Evolutionary conservation across 441 rosid species (phyloP), one percentile per base, ranked within the genome.

Genomic region (Gossypium gossypioides): DNA sequence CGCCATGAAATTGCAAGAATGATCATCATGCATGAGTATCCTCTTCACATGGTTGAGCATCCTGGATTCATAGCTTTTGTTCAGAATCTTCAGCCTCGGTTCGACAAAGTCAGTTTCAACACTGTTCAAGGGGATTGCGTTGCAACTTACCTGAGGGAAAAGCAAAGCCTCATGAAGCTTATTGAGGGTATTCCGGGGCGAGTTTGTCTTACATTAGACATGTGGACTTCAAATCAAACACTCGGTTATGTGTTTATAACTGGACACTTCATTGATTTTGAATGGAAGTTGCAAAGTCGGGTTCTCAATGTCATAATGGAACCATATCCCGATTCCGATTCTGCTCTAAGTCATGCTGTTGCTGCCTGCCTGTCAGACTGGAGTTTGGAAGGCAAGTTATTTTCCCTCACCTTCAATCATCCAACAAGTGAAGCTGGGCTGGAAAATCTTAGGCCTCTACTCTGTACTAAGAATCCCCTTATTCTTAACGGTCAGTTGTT

Each of bases 1-100:
- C 96, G 91, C 10, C 89, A 83, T 42, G 88, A 93, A 84, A 88
- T 89, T 71, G 89, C 93, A 0, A 88, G 77, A 84, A 93, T 93
- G 98, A 89, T 91, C 65, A 89, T 93, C 48, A 78, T 87, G 85
- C 98, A 93, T 52, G 92, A 89, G 66, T 93, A 89, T 71, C 97
- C 94, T 37, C 93, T 93, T 63, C 97, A 91, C 79, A 93, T 93
- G 91, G 96, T 91, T 64, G 97, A 92, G 76, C 91, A 91, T 78
- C 84, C 89, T 18, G 92, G 93, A 10, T 92, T 92, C 65, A 62
- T 85, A 16, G 81, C 89, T 48, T 92, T 92, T 61, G 89, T 89
- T 24, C 86, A 87, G 78, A 89, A 81, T 79, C 91, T 92, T 78
- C 96, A 91, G 73, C 97, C 98, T 2, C 79, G 80, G 19, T 92